Base-by-base conservation (phyloP, 345 rosid species). In the Syzygium grande region DNA sequence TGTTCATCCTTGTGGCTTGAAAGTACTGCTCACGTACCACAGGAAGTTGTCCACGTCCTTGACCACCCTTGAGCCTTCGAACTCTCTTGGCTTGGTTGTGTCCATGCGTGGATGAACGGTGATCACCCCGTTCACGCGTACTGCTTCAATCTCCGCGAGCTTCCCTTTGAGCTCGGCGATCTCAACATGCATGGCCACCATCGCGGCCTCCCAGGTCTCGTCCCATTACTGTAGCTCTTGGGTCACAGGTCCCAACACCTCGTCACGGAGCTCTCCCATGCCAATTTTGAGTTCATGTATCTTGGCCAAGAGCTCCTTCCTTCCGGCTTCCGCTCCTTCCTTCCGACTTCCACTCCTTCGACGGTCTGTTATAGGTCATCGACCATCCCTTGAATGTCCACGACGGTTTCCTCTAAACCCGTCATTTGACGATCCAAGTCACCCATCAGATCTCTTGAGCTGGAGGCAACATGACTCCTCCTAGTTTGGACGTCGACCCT, bases 141-240 rank as follows among this genome's bases (percentile, higher is more conserved):
- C 1, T 56, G 61, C 61, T 23, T 56, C 2, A 2, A 0, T 22
- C 25, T 56, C 11, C 9, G 1, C 11, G n/a, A 22, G n/a, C 61
- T 56, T 56, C 61, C 61, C 23, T 11, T 56, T 56, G 27, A 56
- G n/a, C n/a, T 56, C 61, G 23, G 2, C 61, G 23, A 56, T 56
- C 25, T 27, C 61, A 2, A 0, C 9, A 21, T 0, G 6, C 61
- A 56, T 56, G 0, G n/a, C 61, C 13, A 9, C 61, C n/a, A 23
- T 56, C 1, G 25, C 9, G n/a, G 61, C 61, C 61, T 23, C 25
- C 13, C 23, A 56, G n/a, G 61, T 22, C n/a, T 23, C 13, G 6
- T 56, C 61, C 0, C 1, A 2, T 23, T 23, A 13, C 10, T 11
- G n/a, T 2, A 41, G 6, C 43, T 41, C 43, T 41, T 41, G 43